Evolutionary conservation across 2,329 filamentous ascomycete genomes (phyloP).

Genomic region (Dactylellina sp.): DNA sequence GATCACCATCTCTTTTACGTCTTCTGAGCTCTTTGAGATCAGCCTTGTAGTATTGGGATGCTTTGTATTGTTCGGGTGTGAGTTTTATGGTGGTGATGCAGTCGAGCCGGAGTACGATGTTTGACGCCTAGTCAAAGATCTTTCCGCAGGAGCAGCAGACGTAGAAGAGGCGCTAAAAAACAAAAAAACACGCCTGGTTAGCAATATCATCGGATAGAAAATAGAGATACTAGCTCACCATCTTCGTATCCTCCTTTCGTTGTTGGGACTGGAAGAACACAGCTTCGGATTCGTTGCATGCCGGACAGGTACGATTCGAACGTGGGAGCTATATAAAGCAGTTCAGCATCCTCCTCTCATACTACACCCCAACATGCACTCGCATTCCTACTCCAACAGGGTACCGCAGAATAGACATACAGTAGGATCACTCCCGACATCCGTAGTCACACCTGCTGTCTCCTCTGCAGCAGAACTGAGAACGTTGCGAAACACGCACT

Average conservation of each 20-base stretch:
- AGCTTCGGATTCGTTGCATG: slow-evolving; percentile 86
- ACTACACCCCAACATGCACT: background rate
- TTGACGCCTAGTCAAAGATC: slow-evolving; percentile 69
- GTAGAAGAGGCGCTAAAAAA: slow-evolving; percentile 82
- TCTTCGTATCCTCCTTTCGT: slow-evolving; percentile 94
- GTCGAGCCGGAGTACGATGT: slow-evolving; percentile 54
- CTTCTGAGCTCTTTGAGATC: slow-evolving; percentile 21
- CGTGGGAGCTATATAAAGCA: slow-evolving; percentile 84
- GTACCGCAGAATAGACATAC: slow-evolving; percentile 73
- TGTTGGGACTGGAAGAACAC: slow-evolving; percentile 99
- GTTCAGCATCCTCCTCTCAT: slow-evolving; percentile 58
- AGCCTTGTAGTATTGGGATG: slow-evolving; percentile 24
- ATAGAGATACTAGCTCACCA: slow-evolving; percentile 72
- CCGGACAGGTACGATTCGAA: slow-evolving; percentile 84
- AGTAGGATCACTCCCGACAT: slow-evolving; percentile 97
- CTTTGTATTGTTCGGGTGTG: slow-evolving; percentile 33
- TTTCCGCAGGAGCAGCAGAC: slow-evolving; percentile 95
- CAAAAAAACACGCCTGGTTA: slow-evolving; percentile 9
- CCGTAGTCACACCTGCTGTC: slow-evolving; percentile 95
- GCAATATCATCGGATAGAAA: background rate
- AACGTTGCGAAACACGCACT: slow-evolving; percentile 95
- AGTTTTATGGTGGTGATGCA: slow-evolving; percentile 51
- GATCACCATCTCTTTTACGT: slow-evolving; percentile 8
- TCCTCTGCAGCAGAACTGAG: slow-evolving; percentile 91
- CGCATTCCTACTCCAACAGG: background rate